Percentiles rank a stretch among this genome's conserved stretches.
Evolutionary conservation across 1,139 yeast genomes (phyloP).

Genomic region (Hemisphaericaspora xylofermentans): DNA sequence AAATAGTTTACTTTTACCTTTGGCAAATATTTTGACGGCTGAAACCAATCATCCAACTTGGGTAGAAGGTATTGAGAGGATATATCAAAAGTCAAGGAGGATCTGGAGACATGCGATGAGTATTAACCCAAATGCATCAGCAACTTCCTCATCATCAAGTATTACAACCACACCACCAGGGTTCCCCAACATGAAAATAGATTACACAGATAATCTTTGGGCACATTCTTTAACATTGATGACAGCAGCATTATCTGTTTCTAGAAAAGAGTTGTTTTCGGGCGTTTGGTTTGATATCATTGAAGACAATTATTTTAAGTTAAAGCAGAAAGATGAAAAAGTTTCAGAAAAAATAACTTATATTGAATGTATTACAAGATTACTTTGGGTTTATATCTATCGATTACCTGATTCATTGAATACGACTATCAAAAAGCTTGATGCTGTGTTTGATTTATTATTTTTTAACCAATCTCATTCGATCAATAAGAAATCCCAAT

Average conservation of each 20-base stretch:
- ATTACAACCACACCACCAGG: not conserved
- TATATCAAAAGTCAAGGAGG: conserved; percentile 51
- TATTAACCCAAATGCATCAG: conserved; percentile 1
- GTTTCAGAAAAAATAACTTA: conserved; percentile 62
- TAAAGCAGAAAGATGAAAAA: conserved; percentile 37
- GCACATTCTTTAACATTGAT: conserved; percentile 66
- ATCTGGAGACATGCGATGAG: conserved; percentile 30
- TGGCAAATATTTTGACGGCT: conserved; percentile 85
- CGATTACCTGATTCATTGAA: conserved; percentile 87
- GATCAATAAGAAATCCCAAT: conserved; percentile 62
- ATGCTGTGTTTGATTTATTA: conserved; percentile 53
- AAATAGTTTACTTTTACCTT: conserved; percentile 69
- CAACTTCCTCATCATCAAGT: not conserved
- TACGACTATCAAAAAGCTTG: conserved; percentile 65
- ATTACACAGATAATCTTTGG: conserved; percentile 54
- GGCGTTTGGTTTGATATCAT: conserved; percentile 71
- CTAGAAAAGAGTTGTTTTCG: conserved; percentile 76
- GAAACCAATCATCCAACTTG: conserved; percentile 96
- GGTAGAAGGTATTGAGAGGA: conserved; percentile 73
- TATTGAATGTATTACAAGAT: conserved; percentile 65
- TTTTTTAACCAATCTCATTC: conserved; percentile 43
- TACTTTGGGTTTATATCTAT: conserved; percentile 87
- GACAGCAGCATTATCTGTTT: conserved; percentile 74
- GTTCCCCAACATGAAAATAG: not conserved
- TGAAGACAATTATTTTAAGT: conserved; percentile 46